Percentiles rank a stretch among this genome's conserved stretches.
Conservation (phyloP, 345 rosid genomes). For the Hirschfeldia incana region DNA sequence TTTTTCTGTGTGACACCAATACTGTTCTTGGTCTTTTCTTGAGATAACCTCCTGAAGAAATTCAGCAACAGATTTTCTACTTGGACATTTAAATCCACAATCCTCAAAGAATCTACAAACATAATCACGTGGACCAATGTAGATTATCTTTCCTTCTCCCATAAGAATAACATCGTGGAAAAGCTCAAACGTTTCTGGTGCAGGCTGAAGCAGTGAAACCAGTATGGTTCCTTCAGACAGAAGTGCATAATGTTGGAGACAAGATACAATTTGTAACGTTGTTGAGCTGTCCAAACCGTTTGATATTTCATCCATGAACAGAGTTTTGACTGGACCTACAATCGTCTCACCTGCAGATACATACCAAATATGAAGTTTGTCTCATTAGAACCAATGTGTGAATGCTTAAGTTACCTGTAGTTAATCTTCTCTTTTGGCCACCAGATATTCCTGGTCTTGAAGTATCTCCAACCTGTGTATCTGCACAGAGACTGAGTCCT, state of each 20-base stretch:
- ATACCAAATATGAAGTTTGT: not conserved
- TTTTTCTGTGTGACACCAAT: constrained; percentile 41
- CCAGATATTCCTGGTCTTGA: constrained; percentile 50
- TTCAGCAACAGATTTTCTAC: constrained; percentile 84
- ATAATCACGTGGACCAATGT: constrained; percentile 49
- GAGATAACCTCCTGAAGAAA: constrained; percentile 76
- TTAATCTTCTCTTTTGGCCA: constrained; percentile 49
- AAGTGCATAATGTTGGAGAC: constrained; percentile 51
- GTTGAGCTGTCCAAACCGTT: constrained; percentile 67
- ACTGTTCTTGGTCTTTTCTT: constrained; percentile 52
- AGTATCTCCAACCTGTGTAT: constrained; percentile 41
- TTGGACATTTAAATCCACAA: constrained; percentile 69
- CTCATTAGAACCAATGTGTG: not conserved
- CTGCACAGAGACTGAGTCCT: constrained; percentile 47
- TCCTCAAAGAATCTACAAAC: constrained; percentile 51
- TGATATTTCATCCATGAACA: constrained; percentile 64
- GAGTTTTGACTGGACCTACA: constrained; percentile 53
- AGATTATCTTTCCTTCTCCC: constrained; percentile 56
- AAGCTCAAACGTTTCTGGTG: constrained; percentile 61
- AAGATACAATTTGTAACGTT: constrained; percentile 56
- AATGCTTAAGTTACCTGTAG: constrained; percentile 39
- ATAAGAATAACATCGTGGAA: constrained; percentile 59
- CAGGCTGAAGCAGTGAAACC: constrained; percentile 66
- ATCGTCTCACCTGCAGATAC: constrained; percentile 64
- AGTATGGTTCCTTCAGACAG: constrained; percentile 47